Conservation (phyloP, 176 grass and related monocot genomes). For the Hsuehochloa calcarea region DNA sequence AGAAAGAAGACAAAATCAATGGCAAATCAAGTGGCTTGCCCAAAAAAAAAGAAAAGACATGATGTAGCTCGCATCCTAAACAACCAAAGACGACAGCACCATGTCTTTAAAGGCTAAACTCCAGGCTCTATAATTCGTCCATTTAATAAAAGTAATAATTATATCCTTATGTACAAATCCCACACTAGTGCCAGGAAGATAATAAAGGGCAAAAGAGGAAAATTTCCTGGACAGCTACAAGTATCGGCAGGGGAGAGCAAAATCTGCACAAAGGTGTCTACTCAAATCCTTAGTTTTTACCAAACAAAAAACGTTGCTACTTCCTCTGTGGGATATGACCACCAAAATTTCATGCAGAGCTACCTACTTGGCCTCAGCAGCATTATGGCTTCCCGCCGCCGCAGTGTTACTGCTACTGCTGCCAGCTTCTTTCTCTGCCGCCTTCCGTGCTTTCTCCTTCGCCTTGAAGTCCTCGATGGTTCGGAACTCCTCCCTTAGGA, state of each 20-base stretch:
- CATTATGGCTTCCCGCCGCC: conserved; percentile 27
- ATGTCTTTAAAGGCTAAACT: conserved; percentile 38
- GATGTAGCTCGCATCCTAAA: not conserved
- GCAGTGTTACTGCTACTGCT: conserved; percentile 25
- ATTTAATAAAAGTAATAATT: conserved; percentile 52
- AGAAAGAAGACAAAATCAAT: not conserved
- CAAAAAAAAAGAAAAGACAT: not conserved
- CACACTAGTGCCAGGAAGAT: conserved; percentile 31
- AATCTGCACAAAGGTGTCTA: conserved; percentile 58
- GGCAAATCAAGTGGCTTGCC: not conserved
- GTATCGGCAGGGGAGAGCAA: conserved; percentile 47
- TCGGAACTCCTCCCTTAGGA: conserved; percentile 68
- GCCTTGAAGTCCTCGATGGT: conserved; percentile 63
- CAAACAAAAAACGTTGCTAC: conserved; percentile 34
- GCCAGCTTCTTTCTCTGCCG: conserved; percentile 21
- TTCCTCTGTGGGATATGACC: conserved; percentile 25
- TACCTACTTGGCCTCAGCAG: conserved; percentile 41
- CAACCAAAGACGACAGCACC: not conserved
- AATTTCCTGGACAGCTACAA: conserved; percentile 40
- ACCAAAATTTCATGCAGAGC: conserved; percentile 44
- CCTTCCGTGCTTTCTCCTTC: conserved; percentile 40
- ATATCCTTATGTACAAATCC: conserved; percentile 62
- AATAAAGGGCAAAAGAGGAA: conserved; percentile 23
- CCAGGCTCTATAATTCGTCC: conserved; percentile 47
- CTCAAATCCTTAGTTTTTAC: conserved; percentile 40